A percentile compares a stretch with the other conserved stretches of the same genome.
These are phyloP conservation scores for Coemansia asiatica DNA, from an alignment of 192 early-diverging fungal genomes.

Conservation along the genomic window DNA sequence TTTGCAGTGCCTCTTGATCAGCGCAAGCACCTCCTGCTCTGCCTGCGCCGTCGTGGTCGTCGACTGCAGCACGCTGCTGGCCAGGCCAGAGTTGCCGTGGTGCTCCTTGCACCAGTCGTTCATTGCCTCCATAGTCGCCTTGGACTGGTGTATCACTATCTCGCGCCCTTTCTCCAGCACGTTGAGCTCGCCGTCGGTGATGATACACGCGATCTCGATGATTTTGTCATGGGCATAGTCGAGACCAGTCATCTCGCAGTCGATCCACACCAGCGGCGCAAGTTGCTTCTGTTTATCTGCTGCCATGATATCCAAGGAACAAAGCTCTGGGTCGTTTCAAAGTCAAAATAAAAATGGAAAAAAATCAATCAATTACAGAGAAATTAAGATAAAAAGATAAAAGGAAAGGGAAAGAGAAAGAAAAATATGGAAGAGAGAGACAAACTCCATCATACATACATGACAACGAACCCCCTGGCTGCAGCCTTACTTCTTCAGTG, in stretches of 20 bases:
- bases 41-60: constrained; percentile 67
- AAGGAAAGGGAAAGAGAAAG: neutral
- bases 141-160: constrained; percentile 72
- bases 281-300: neutral
- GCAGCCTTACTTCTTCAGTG: constrained; percentile 21
- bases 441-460: neutral
- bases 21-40: constrained; percentile 68
- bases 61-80: constrained; percentile 68
- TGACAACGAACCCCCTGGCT: neutral
- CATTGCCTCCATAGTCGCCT: constrained; percentile 82
- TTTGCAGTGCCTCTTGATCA: constrained; percentile 73
- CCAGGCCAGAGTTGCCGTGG: constrained; percentile 85
- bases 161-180: constrained; percentile 74
- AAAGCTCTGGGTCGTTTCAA: no score
- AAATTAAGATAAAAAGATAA: neutral
- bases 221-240: constrained; percentile 67
- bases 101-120: constrained; percentile 87
- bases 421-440: neutral
- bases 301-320: no score
- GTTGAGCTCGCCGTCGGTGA: constrained; percentile 88
- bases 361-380: no score
- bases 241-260: constrained; percentile 58
- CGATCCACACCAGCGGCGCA: constrained; percentile 54
- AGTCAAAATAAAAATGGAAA: no score
- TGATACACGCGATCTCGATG: constrained; percentile 86